phyloP scores from a whole-genome alignment of 306 rosid genomes.

The Dicorynia guianensis region DNA sequence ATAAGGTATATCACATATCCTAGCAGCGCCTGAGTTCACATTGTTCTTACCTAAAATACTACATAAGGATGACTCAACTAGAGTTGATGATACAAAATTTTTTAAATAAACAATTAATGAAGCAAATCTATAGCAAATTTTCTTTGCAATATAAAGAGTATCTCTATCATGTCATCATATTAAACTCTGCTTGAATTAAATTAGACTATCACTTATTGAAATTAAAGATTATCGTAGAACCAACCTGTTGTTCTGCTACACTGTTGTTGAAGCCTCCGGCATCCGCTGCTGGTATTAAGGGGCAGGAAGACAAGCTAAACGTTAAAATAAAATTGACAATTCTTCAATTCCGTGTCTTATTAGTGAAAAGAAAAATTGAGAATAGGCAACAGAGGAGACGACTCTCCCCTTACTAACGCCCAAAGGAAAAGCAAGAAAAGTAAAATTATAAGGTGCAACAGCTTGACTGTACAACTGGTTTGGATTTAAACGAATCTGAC shows the following conservation, averaged over 20 bases:
- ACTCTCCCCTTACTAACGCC: background rate
- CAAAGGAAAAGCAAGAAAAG: background rate
- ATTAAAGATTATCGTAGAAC: slow-evolving; percentile 30
- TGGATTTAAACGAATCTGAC: slow-evolving; percentile 30
- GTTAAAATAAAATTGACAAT: slow-evolving; percentile 16
- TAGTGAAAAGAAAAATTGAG: background rate
- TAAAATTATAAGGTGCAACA: slow-evolving; percentile 29
- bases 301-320: slow-evolving; percentile 25
- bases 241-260: slow-evolving; percentile 98
- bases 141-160: background rate
- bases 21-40: background rate
- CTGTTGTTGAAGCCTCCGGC: slow-evolving; percentile 96
- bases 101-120: background rate
- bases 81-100: background rate
- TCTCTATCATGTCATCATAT: slow-evolving; percentile 27
- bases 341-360: slow-evolving; percentile 21
- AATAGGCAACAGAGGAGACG: background rate
- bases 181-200: slow-evolving; percentile 27
- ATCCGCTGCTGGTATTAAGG: slow-evolving; percentile 63
- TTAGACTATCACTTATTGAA: slow-evolving; percentile 15
- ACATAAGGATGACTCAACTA: background rate
- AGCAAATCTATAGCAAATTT: background rate
- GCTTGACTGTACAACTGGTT: background rate
- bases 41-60: background rate
- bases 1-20: background rate